These are phyloP conservation scores for Stachybotrys echinatus DNA, from an alignment of 2,329 filamentous ascomycete species.

Conservation along the genomic window DNA sequence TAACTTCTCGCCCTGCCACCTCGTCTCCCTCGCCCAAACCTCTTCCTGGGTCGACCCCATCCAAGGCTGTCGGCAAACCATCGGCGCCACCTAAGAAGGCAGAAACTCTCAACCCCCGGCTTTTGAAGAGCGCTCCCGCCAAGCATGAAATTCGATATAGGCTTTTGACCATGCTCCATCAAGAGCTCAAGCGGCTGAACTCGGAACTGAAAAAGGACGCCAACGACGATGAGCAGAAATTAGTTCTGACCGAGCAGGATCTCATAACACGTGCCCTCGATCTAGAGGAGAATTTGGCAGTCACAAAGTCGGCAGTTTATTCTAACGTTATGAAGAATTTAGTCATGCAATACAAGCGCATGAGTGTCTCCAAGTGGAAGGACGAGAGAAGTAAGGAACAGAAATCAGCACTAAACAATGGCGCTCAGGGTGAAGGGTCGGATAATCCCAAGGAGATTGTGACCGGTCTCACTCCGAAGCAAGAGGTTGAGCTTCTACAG, in stretches of 20 bases:
- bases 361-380: conserved; percentile 68
- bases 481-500: conserved; percentile 64
- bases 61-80: conserved; percentile 10
- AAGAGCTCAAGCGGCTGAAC: conserved; percentile 64
- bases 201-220: conserved; percentile 48
- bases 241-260: conserved; percentile 58
- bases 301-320: conserved; percentile 66
- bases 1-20: conserved; percentile 5
- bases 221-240: conserved; percentile 40
- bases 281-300: conserved; percentile 72
- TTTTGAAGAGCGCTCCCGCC: conserved; percentile 53
- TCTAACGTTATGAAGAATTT: conserved; percentile 78
- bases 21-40: conserved; percentile 1
- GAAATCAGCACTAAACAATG: conserved; percentile 21
- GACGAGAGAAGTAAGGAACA: conserved; percentile 46
- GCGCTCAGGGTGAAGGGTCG: conserved; percentile 21
- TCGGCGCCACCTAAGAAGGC: conserved; percentile 18
- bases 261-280: conserved; percentile 66
- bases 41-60: conserved; percentile 8
- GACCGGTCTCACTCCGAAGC: conserved; percentile 61
- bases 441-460: conserved; percentile 48
- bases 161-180: conserved; percentile 59
- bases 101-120: conserved; percentile 63
- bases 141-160: conserved; percentile 50
- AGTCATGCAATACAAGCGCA: conserved; percentile 70